Conservation (phyloP, 352 stramenopile genomes). For the Halophytophthora polymorphica region DNA sequence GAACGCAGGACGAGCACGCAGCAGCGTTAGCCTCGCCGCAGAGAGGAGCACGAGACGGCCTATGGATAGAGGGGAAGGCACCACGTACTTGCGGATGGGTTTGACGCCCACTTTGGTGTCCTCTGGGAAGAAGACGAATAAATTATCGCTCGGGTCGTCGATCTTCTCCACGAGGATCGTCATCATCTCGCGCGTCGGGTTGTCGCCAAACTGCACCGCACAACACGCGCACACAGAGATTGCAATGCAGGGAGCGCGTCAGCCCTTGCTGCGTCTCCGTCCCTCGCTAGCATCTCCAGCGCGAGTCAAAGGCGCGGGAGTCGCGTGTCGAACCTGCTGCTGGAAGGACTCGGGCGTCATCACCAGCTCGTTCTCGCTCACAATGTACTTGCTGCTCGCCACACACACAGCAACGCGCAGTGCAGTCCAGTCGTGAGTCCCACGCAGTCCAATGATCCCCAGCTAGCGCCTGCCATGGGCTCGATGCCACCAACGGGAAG, state of each 20-base stretch:
- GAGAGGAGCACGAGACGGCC: constrained; percentile 38
- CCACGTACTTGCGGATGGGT: constrained; percentile 91
- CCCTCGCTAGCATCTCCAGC: too few relatives aligned
- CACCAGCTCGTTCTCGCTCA: constrained; percentile 95
- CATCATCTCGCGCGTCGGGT: constrained; percentile 93
- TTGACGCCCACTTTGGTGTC: constrained; percentile 99
- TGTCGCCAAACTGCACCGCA: constrained; percentile 81
- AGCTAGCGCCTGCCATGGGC: too few relatives aligned
- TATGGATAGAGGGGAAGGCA: too few relatives aligned
- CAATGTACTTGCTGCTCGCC: constrained; percentile 96
- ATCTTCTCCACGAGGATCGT: constrained; percentile 95
- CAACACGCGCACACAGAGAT: neutral
- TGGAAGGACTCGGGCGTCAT: constrained; percentile 95
- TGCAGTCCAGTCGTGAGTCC: too few relatives aligned
- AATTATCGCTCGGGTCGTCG: constrained; percentile 91
- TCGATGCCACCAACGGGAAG: too few relatives aligned
- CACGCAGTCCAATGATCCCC: too few relatives aligned
- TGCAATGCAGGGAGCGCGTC: too few relatives aligned
- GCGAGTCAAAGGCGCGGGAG: neutral
- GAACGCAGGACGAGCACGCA: neutral
- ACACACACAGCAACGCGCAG: constrained; percentile 4
- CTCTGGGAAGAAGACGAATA: constrained; percentile 99
- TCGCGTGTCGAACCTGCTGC: constrained; percentile 33
- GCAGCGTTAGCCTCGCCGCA: neutral
- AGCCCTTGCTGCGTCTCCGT: too few relatives aligned